Evolutionary conservation across 257 asterid species (phyloP).

Genomic region (Solanum pennellii): DNA sequence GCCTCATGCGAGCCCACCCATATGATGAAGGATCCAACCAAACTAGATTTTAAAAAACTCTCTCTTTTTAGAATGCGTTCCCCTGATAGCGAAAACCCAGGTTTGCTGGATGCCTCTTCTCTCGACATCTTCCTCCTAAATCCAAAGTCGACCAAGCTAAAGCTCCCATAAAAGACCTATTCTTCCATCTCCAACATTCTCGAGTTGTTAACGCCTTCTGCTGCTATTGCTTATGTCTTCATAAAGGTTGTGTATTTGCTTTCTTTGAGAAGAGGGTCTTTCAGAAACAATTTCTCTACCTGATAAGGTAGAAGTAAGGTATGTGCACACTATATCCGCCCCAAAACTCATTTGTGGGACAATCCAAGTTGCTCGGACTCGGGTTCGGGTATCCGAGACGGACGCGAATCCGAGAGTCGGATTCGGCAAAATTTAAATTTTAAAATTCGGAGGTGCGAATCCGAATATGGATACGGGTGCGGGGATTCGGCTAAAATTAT

Average conservation of each 20-base stretch:
- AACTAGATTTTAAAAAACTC: not conserved
- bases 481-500: too few species aligned
- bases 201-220: not conserved
- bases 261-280: not conserved
- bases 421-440: too few species aligned
- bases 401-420: too few species aligned
- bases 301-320: not conserved
- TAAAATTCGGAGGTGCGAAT: too few species aligned
- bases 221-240: not conserved
- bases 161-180: not conserved
- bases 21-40: not conserved
- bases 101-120: not conserved
- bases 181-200: not conserved
- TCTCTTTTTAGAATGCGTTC: not conserved
- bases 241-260: not conserved
- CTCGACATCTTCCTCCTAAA: not conserved
- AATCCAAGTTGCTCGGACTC: not conserved
- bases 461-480: too few species aligned
- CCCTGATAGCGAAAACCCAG: not conserved
- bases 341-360: not conserved
- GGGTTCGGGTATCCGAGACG: too few species aligned
- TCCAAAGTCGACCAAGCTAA: not conserved
- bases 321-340: not conserved
- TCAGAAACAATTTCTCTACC: not conserved
- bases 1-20: not conserved